These are phyloP conservation scores for Terfezia claveryi DNA, from an alignment of 495 filamentous ascomycete species.

Conservation along the genomic window DNA sequence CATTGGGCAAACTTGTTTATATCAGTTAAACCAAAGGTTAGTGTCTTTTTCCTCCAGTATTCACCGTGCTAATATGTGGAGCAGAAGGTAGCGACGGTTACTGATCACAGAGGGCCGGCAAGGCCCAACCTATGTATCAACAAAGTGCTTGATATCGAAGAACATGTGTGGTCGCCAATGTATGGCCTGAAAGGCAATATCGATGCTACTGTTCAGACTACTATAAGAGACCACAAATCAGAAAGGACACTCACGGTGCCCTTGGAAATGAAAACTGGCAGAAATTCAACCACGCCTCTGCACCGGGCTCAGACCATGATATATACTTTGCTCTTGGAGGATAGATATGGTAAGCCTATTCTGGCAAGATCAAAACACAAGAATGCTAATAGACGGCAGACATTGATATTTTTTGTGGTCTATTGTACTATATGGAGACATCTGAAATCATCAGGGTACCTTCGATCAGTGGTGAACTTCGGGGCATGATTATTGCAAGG, in stretches of 20 bases:
- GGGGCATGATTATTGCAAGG: slow-evolving; percentile 91
- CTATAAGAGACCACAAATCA: slow-evolving; percentile 40
- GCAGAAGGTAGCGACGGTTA: slow-evolving; percentile 48
- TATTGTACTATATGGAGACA: slow-evolving; percentile 85
- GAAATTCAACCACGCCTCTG: slow-evolving; percentile 43
- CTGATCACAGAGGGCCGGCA: slow-evolving; percentile 49
- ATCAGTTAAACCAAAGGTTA: slow-evolving; percentile 44
- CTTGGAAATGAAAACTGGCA: slow-evolving; percentile 87
- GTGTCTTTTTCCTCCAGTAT: slow-evolving; percentile 8
- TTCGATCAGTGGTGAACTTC: slow-evolving; percentile 59
- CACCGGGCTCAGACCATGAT: slow-evolving; percentile 87
- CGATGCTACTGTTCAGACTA: slow-evolving; percentile 91
- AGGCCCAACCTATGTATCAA: slow-evolving; percentile 59
- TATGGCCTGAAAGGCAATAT: slow-evolving; percentile 95
- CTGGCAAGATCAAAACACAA: no score
- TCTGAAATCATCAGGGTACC: slow-evolving; percentile 68
- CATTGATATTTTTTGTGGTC: slow-evolving; percentile 64
- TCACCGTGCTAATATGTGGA: slow-evolving; percentile 8
- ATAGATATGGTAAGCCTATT: slow-evolving; percentile 49
- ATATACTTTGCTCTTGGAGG: slow-evolving; percentile 79
- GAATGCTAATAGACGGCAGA: slow-evolving; percentile 24
- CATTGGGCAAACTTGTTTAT: slow-evolving; percentile 72
- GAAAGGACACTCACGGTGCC: slow-evolving; percentile 60
- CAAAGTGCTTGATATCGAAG: slow-evolving; percentile 87
- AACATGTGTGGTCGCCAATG: slow-evolving; percentile 93